Conservation (phyloP, 1,284 basidiomycete species). For the Golubevia sp. region DNA sequence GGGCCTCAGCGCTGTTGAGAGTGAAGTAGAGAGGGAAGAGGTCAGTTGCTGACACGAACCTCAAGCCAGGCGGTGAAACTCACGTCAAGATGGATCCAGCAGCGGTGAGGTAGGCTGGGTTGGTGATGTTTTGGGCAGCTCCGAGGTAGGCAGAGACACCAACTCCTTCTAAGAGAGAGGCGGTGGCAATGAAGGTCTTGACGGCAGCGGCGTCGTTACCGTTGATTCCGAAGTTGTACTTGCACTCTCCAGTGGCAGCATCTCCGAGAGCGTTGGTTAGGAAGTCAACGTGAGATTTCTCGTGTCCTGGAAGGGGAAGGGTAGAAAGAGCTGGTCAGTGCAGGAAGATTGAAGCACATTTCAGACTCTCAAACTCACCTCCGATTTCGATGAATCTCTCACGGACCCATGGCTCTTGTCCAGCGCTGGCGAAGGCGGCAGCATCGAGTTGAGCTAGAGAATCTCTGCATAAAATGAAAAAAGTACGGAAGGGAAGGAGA, state of each 20-base stretch:
- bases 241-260: constrained; percentile 67
- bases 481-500: not conserved
- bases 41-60: too few relatives aligned
- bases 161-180: constrained; percentile 69
- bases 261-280: constrained; percentile 68
- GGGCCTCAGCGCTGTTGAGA: constrained; percentile 32
- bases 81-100: constrained; percentile 44
- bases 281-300: constrained; percentile 67
- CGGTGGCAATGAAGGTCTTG: constrained; percentile 67
- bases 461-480: constrained; percentile 7
- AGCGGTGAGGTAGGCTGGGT: constrained; percentile 26
- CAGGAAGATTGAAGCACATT: not conserved
- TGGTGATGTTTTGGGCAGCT: constrained; percentile 65
- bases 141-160: constrained; percentile 69
- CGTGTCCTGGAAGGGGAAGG: constrained; percentile 60
- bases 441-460: constrained; percentile 41
- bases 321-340: not conserved
- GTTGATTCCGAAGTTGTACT: constrained; percentile 67
- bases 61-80: too few relatives aligned
- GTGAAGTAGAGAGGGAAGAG: too few relatives aligned
- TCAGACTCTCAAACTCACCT: constrained; percentile 1
- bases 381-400: constrained; percentile 60
- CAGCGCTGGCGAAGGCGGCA: constrained; percentile 67
- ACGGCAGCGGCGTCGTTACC: too few relatives aligned
- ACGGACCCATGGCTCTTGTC: constrained; percentile 67